Percentiles rank a stretch among this genome's conserved stretches.
phyloP scores from a whole-genome alignment of 345 rosid species.

The Linum trigynum region DNA sequence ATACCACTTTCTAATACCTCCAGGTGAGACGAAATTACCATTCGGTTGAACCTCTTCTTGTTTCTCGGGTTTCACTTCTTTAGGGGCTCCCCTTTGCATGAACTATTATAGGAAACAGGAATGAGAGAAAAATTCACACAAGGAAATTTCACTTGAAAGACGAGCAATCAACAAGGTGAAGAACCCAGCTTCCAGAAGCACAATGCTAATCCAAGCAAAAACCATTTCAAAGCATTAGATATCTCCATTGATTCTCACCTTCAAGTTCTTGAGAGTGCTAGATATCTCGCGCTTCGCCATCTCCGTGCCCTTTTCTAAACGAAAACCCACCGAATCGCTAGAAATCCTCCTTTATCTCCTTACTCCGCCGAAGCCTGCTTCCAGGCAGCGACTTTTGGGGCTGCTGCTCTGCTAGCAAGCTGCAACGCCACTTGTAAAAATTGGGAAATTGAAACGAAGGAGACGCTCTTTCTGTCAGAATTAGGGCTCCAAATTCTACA shows the following conservation, averaged over 20 bases:
- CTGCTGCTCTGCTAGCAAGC: neutral
- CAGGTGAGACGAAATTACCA: slow-evolving; percentile 35
- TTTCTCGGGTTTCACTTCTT: slow-evolving; percentile 39
- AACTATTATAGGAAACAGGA: slow-evolving; percentile 32
- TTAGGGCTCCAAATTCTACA: neutral
- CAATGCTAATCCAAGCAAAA: too few species aligned
- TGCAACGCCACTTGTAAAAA: neutral
- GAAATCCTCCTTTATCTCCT: neutral
- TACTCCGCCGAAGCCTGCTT: neutral
- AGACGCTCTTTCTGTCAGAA: neutral
- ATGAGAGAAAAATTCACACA: neutral
- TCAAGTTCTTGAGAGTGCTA: slow-evolving; percentile 69
- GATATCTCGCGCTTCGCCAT: slow-evolving; percentile 91
- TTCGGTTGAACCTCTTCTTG: slow-evolving; percentile 48
- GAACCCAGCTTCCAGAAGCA: neutral
- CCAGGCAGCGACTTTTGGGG: neutral
- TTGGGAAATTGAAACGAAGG: neutral
- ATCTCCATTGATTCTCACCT: slow-evolving; percentile 32
- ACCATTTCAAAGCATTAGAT: neutral
- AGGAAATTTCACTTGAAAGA: neutral
- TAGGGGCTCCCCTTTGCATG: slow-evolving; percentile 72
- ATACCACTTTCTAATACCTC: slow-evolving; percentile 55
- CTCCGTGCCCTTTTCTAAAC: neutral
- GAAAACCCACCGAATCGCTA: neutral
- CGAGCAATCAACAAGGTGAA: neutral